Conservation (phyloP, 2,329 filamentous ascomycete genomes). For the Torrubiellomyces zombiae region DNA sequence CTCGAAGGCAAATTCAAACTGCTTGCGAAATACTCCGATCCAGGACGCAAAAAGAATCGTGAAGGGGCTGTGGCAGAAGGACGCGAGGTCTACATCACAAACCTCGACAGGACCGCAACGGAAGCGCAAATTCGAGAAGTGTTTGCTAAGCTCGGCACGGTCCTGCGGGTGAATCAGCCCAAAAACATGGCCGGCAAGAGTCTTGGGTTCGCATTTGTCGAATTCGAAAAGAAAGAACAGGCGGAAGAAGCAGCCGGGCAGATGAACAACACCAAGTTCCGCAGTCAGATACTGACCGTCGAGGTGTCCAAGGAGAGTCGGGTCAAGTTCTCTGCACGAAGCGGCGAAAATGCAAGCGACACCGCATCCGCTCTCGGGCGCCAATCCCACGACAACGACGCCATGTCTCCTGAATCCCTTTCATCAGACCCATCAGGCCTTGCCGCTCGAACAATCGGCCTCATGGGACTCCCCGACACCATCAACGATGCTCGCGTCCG, state of each 20-base stretch:
- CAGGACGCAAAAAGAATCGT: conserved; percentile 58
- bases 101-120: conserved; percentile 42
- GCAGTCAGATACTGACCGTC: conserved; percentile 50
- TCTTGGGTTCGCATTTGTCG: conserved; percentile 66
- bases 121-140: conserved; percentile 54
- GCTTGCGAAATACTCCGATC: conserved; percentile 70
- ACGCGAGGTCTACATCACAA: conserved; percentile 66
- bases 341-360: conserved; percentile 20
- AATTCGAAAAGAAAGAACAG: conserved; percentile 55
- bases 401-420: conserved; percentile 26
- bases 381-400: conserved; percentile 5
- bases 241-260: conserved; percentile 48
- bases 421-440: too few species aligned
- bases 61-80: conserved; percentile 72
- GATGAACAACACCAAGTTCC: conserved; percentile 55
- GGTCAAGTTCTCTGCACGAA: conserved; percentile 37
- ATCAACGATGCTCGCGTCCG: conserved; percentile 76
- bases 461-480: conserved; percentile 81
- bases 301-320: conserved; percentile 39
- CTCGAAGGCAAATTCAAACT: conserved; percentile 55
- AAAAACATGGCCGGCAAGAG: conserved; percentile 49
- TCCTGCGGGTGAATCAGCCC: conserved; percentile 58
- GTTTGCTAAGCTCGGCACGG: conserved; percentile 60
- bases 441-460: conserved; percentile 54
- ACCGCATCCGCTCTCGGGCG: conserved; percentile 18